Evolutionary conservation across 176 grass and related monocot species (phyloP).

Genomic region (Pontederia paniculata): DNA sequence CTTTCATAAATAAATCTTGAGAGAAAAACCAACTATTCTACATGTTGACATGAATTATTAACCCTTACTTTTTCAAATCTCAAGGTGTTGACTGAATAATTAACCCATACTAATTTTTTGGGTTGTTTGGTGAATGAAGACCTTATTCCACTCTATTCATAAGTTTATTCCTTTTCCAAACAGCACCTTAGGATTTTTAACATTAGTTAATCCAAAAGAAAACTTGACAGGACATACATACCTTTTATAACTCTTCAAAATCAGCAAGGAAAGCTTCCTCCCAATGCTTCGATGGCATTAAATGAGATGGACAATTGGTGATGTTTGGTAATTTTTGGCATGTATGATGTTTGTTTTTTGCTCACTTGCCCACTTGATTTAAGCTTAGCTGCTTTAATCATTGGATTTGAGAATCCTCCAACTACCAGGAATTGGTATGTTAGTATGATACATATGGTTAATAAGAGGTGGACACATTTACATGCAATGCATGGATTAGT

Average conservation of each 20-base stretch:
- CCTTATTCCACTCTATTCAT: too few relatives aligned
- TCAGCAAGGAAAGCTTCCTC: constrained; percentile 43
- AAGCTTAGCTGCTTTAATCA: constrained; percentile 65
- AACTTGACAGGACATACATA: constrained; percentile 11
- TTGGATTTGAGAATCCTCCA: constrained; percentile 83
- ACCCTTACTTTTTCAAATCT: too few relatives aligned
- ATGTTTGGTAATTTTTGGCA: constrained; percentile 78
- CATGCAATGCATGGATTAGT: too few relatives aligned
- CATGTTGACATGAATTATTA: too few relatives aligned
- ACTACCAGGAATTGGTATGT: constrained; percentile 23
- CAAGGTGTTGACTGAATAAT: too few relatives aligned
- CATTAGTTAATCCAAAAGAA: constrained; percentile 1
- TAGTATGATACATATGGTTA: not conserved
- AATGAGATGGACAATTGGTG: constrained; percentile 37
- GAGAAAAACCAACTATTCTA: too few relatives aligned
- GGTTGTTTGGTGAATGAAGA: too few relatives aligned
- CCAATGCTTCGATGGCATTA: constrained; percentile 60
- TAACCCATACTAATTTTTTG: too few relatives aligned
- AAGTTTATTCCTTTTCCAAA: too few relatives aligned
- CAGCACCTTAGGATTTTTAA: not conserved
- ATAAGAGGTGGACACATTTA: not conserved
- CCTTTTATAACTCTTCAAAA: constrained; percentile 44
- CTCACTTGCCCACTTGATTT: constrained; percentile 30
- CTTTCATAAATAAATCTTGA: too few relatives aligned
- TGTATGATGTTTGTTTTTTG: constrained; percentile 74